Base-by-base conservation (phyloP, 2,329 filamentous ascomycete species). In the Salinomyces thailandicus region DNA sequence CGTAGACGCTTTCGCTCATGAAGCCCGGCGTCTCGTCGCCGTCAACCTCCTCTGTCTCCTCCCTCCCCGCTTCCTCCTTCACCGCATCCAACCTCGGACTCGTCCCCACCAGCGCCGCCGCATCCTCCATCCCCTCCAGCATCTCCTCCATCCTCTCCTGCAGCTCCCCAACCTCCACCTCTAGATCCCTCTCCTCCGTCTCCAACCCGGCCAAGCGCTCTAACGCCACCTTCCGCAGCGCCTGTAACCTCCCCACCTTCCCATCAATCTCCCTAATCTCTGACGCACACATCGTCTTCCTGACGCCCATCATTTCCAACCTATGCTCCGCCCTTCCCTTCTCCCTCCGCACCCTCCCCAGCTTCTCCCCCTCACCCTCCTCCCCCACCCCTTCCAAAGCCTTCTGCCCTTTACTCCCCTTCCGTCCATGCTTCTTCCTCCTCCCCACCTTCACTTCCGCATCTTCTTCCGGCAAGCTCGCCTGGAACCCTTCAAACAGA, bases 1-100 rank as follows among this genome's bases (percentile, higher is more conserved):
- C 83, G 59, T 96, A 98, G 49, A 98, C 85, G 9, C 87, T 95
- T 60, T 95, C 85, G 3, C 91, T 95, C 91, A 96, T 96, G 66
- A 96, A 98, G 1, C 73, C 73, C 5, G 67, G 66, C 47, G 71
- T 67, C 52, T 65, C 63, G 20, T 37, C 41, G 4, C 32, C 62
- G 40, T 63, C 59, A 22, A 31, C 53, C 43, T 31, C 51, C 43
- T 38, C 64, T 51, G 66, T 64, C 26, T 39, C 42, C 7, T 33
- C 62, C 39, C 62, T 58, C 22, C 29, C 51, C 43, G 19, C 49
- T 55, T 81, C 62, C 46, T 72, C 41, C 62, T 74, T 60, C 45
- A 70, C 43, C 42, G 49, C 40, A 3, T 18, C 36, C n/a, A 41
- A 30, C 3, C 41, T 33, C 9, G 60, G 57, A 13, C 60, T 59